Base-by-base conservation (phyloP, 345 rosid genomes). In the Salix caprea region DNA sequence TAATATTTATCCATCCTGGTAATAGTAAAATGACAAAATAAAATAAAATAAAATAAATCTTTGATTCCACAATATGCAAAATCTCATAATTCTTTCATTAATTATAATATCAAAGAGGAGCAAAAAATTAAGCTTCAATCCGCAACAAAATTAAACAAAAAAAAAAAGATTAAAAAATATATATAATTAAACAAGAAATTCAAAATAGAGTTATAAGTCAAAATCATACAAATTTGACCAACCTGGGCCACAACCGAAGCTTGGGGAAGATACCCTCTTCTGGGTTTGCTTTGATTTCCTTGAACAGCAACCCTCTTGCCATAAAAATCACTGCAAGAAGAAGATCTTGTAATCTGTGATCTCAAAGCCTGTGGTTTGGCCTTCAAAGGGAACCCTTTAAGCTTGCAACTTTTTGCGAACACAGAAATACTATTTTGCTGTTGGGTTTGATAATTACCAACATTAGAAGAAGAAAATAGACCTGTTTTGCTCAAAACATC, bases 221-320 rank as follows among this genome's bases (percentile, higher is more conserved):
- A n/a, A 56, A n/a, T 11, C 12, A n/a, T 8, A 56, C 1, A 56
- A 3, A 44, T 18, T 34, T 26, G 64, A 77, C 84, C 14, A 69
- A 95, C 97, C 97, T 89, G 94, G 65, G 90, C 90, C 71, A 69
- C 78, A 48, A 87, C 65, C 61, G 88, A 78, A 40, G 77, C 72
- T 52, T 34, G 79, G 18, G 69, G 78, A 68, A 76, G 79, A 75
- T 54, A 50, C 60, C 82, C 52, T 52, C 58, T 88, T 72, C 75
- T 77, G 62, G 64, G 80, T 64, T 75, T 18, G 75, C 75, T 39
- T 65, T 72, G 82, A 69, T 77, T 69, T 42, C 86, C 88, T 65
- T 60, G 72, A 8, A 82, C 19, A 71, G 72, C 50, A 73, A 89
- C 69, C 74, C 86, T 83, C 44, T 77, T 83, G n/a, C 97, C 96